Base-by-base conservation (phyloP, 2,329 filamentous ascomycete species). In the Colletotrichum sp. region DNA sequence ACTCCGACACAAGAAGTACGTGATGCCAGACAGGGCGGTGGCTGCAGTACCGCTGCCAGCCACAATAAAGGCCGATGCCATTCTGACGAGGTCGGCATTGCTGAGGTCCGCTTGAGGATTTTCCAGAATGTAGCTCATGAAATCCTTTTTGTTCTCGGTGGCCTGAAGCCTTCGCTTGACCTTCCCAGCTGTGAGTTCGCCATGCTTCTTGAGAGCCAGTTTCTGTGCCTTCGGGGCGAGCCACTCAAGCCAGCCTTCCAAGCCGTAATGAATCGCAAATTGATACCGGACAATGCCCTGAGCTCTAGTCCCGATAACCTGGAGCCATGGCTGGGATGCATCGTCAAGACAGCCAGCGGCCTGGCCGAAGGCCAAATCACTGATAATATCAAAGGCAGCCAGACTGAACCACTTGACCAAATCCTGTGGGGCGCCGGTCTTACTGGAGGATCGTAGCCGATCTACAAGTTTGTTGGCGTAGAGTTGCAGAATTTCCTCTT, bases 11-110 rank as follows among this genome's bases (percentile, higher is more conserved):
- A 90, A 80, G 2, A 85, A 80, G 67, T 83, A 89, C 0, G 86
- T 86, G 0, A 82, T 80, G 4, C 87, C 87, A 0, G 82, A 80
- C 10, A 89, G 78, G 6, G 84, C 79, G 1, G 87, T 87, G 0
- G 87, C 86, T 0, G 87, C 88, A 0, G 88, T 89, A 66, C 88
- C 87, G 15, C 82, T 84, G 1, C 87, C 87, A 0, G 85, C 87
- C 7, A 83, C 28, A 18, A 84, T 79, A 8, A 84, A 74, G 6
- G 72, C 72, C 4, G 72, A 74, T 6, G 72, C 72, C 72, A 71
- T 74, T 27, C 61, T 52, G 34, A 71, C 22, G n/a, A 71, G 39
- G 36, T 66, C 72, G 22, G 61, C 67, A 30, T 74, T 71, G 61
- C 61, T 66, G 15, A 71, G 22, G 10, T 74, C 71, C 5, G 67